Base-by-base conservation (phyloP, 169 alveolate genomes). In the Cardiosporidium cionae region DNA sequence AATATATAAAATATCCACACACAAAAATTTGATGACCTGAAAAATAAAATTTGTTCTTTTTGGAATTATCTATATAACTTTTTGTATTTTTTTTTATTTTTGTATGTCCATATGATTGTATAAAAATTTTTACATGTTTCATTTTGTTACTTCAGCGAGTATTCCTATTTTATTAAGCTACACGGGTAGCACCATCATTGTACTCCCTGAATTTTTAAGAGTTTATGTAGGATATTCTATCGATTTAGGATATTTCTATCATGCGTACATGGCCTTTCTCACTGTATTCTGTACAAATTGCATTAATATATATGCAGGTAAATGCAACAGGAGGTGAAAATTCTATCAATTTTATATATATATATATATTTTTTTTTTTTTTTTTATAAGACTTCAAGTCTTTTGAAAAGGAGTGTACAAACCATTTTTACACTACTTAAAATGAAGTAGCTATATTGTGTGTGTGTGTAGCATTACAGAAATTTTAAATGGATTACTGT, bases 221-320 rank as follows among this genome's bases (percentile, higher is more conserved):
- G 73, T 33, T 84, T 5, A 90, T 86, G 65, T 78, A 91, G 34
- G 96, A 95, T 29, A 70, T 83, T 25, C 37, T 34, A 68, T 68
- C 5, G 68, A 52, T 35, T 23, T 66, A 4, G 72, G 77, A 22
- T 22, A 2, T 25, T 33, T 94, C 29, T 94, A 90, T 78, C 82
- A 88, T 68, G 44, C 93, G 6, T 92, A 90, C 75, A 90, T 94
- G 95, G 68, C 84, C 22, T 37, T 84, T 52, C 81, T 93, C 16
- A 88, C 95, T 0, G 88, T 92, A 36, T 94, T 94, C 86, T 90
- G 95, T 74, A 87, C 97, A 1, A 94, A 94, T 79, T 86, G 96
- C 7, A 94, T 94, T 54, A 94, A 94, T 84, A 94, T 94, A 32
- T 89, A 89, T 66, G 97, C 98, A 2, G 84, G 84, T 78, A 28